phyloP scores from a whole-genome alignment of 2,329 filamentous ascomycete genomes.

The Epicoccum nigrum region DNA sequence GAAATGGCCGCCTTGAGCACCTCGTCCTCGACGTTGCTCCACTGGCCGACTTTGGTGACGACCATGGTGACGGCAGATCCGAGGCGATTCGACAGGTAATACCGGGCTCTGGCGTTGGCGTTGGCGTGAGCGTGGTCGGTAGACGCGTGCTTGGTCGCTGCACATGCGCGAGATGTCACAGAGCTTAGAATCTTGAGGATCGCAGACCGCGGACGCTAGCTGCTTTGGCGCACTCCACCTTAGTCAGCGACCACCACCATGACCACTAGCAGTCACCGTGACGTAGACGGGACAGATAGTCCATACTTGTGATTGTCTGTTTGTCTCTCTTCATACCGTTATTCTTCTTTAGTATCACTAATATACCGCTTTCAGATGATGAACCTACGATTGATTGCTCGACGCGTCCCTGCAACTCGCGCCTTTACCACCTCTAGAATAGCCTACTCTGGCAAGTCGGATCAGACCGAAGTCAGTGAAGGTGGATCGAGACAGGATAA shows the following conservation, averaged over 20 bases:
- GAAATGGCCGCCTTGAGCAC: slow-evolving; percentile 79
- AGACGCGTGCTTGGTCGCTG: slow-evolving; percentile 10
- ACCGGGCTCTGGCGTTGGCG: slow-evolving; percentile 1
- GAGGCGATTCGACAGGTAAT: background rate
- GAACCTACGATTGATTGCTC: slow-evolving; percentile 7
- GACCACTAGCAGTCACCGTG: slow-evolving; percentile 28
- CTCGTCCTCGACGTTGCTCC: slow-evolving; percentile 83
- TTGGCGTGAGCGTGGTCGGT: slow-evolving; percentile 22
- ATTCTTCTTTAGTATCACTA: background rate
- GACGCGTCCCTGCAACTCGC: slow-evolving; percentile 10
- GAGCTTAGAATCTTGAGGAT: slow-evolving; percentile 20
- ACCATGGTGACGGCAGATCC: slow-evolving; percentile 55
- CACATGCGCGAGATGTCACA: slow-evolving; percentile 28
- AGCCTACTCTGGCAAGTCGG: slow-evolving; percentile 11
- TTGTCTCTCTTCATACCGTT: background rate
- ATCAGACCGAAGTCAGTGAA: slow-evolving; percentile 15
- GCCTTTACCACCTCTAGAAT: slow-evolving; percentile 11
- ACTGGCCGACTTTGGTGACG: slow-evolving; percentile 70
- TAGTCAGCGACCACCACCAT: slow-evolving; percentile 8
- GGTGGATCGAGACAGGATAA: slow-evolving; percentile 7
- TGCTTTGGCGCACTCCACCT: slow-evolving; percentile 23
- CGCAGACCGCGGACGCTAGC: slow-evolving; percentile 25
- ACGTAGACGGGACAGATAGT: slow-evolving; percentile 21
- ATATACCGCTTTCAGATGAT: slow-evolving; percentile 1
- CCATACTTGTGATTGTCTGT: background rate